Evolutionary conservation across 768 basidiomycete species (phyloP).

Genomic region (Phlegmacium glaucopus): DNA sequence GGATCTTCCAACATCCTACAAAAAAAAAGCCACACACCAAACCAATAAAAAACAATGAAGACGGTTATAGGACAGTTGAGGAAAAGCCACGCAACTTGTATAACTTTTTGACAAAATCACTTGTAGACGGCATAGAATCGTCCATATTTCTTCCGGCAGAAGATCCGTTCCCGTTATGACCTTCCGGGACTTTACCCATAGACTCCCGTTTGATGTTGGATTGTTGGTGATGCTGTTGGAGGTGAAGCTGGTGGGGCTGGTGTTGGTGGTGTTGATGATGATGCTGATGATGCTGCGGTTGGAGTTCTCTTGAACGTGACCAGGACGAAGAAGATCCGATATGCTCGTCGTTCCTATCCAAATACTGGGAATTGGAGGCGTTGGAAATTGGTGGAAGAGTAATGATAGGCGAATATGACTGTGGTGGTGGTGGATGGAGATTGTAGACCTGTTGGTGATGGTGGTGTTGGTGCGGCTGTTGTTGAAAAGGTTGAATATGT

Average conservation of each 20-base stretch:
- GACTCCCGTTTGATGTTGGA: slow-evolving; percentile 26
- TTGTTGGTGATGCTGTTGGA: slow-evolving; percentile 19
- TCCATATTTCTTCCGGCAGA: slow-evolving; percentile 31
- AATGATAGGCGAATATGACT: slow-evolving; percentile 8
- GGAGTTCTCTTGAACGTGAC: neutral
- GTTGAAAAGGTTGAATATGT: slow-evolving; percentile 10
- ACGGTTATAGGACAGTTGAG: too few relatives aligned
- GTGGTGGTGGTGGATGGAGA: slow-evolving; percentile 7
- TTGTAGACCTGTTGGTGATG: slow-evolving; percentile 15
- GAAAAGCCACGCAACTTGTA: slow-evolving; percentile 62
- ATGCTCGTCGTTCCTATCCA: slow-evolving; percentile 39
- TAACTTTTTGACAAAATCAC: slow-evolving; percentile 92
- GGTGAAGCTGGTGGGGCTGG: slow-evolving; percentile 21
- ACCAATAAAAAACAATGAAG: too few relatives aligned
- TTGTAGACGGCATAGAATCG: slow-evolving; percentile 82
- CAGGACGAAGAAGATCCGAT: slow-evolving; percentile 8
- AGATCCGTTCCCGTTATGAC: slow-evolving; percentile 1
- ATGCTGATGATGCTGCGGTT: slow-evolving; percentile 9
- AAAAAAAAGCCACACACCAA: too few relatives aligned
- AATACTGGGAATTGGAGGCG: slow-evolving; percentile 32
- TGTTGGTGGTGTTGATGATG: slow-evolving; percentile 15
- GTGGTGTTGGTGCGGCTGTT: slow-evolving; percentile 13
- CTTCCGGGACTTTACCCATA: slow-evolving; percentile 8
- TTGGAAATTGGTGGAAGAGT: slow-evolving; percentile 10
- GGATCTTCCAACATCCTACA: slow-evolving; percentile 86